phyloP scores from a whole-genome alignment of 345 rosid species.

The Linum lewisii region DNA sequence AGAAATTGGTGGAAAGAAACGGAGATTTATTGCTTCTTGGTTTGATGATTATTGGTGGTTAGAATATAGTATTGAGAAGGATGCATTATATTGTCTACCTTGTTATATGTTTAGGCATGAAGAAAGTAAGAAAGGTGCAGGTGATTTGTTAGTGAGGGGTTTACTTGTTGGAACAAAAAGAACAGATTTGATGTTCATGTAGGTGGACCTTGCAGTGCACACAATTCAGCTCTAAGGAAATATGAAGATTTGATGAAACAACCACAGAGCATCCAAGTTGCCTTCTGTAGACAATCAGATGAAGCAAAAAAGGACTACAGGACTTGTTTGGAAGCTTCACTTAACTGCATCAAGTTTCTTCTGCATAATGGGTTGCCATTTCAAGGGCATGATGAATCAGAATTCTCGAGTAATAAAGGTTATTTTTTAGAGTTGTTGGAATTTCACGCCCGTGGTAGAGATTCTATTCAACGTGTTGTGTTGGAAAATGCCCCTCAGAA shows the following conservation, averaged over 20 bases:
- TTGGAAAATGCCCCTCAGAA: too few relatives aligned
- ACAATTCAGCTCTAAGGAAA: neutral
- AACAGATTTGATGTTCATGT: neutral
- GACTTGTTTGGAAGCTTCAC: neutral
- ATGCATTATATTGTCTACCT: neutral
- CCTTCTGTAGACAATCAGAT: neutral
- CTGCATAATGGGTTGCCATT: conserved; percentile 1
- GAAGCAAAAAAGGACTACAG: neutral
- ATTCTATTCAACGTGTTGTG: too few relatives aligned
- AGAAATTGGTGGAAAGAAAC: neutral
- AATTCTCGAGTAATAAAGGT: neutral
- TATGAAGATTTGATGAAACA: neutral
- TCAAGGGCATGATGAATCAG: neutral
- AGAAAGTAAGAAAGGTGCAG: too few relatives aligned
- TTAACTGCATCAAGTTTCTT: conserved; percentile 4
- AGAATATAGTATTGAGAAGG: neutral
- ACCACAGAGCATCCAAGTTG: neutral
- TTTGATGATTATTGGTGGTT: neutral
- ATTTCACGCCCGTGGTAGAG: neutral
- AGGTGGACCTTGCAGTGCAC: conserved; percentile 1
- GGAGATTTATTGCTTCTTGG: neutral
- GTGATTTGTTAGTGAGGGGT: neutral
- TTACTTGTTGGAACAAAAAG: conserved; percentile 1
- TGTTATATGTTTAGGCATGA: neutral
- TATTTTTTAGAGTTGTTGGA: neutral